These are phyloP conservation scores for Rhodotorula paludigena DNA, from an alignment of 768 basidiomycete species.

Conservation along the genomic window DNA sequence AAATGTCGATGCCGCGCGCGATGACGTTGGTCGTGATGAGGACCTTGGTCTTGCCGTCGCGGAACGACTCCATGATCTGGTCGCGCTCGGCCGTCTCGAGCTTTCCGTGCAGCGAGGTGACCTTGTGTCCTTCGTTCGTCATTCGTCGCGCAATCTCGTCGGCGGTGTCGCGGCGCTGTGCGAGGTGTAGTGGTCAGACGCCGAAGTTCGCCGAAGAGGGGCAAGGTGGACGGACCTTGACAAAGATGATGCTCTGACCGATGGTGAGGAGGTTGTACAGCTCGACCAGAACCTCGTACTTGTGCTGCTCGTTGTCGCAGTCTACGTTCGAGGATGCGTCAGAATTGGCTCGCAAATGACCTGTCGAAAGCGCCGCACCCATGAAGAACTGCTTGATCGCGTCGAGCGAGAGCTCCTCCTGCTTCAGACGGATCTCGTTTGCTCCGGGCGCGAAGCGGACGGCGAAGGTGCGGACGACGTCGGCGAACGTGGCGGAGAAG, in stretches of 20 bases:
- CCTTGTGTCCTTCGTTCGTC: constrained; percentile 89
- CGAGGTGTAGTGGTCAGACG: not conserved
- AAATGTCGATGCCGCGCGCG: constrained; percentile 94
- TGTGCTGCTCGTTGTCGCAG: constrained; percentile 80
- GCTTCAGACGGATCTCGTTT: constrained; percentile 93
- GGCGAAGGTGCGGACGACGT: constrained; percentile 85
- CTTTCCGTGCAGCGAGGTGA: constrained; percentile 89
- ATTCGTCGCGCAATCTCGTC: constrained; percentile 87
- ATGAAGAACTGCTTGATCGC: constrained; percentile 96
- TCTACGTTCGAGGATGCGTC: constrained; percentile 45
- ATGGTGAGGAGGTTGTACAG: constrained; percentile 86
- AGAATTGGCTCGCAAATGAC: not conserved
- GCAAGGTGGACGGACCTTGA: constrained; percentile 59
- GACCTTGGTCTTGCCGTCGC: constrained; percentile 92
- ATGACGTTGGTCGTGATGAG: constrained; percentile 98
- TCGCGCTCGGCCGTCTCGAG: constrained; percentile 89
- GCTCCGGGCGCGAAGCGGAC: constrained; percentile 85
- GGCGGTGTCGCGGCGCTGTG: constrained; percentile 82
- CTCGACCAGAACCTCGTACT: constrained; percentile 89
- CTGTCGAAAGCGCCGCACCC: constrained; percentile 48
- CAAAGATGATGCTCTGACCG: constrained; percentile 98
- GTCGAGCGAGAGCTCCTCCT: constrained; percentile 86
- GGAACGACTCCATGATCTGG: constrained; percentile 85
- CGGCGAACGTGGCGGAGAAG: constrained; percentile 97
- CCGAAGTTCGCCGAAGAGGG: not conserved